These are phyloP conservation scores for Trypanosoma boissoni DNA, from an alignment of 208 protist genomes.

Conservation along the genomic window DNA sequence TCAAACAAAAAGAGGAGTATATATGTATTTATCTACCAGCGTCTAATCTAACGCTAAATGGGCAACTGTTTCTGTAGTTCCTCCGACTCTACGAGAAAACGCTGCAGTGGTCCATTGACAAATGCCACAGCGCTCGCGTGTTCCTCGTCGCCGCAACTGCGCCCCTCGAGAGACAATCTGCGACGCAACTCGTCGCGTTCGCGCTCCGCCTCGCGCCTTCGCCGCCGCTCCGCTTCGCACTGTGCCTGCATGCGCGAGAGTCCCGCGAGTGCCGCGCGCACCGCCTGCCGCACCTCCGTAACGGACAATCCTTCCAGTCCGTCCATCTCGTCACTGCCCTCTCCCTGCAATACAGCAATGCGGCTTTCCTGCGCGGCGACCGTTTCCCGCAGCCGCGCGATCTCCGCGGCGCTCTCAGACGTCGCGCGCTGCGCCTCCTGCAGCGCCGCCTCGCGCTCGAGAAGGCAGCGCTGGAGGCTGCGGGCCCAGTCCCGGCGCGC, in stretches of 20 bases:
- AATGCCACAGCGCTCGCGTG: conserved; percentile 7
- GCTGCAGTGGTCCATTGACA: conserved; percentile 16
- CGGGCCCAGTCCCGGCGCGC: conserved; percentile 7
- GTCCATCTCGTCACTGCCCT: not conserved
- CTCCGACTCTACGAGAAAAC: conserved; percentile 12
- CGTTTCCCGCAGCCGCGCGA: conserved; percentile 17
- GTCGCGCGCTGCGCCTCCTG: conserved; percentile 9
- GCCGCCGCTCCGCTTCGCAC: conserved; percentile 4
- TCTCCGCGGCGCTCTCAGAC: not conserved
- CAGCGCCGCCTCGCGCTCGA: conserved; percentile 14
- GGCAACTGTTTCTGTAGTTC: conserved; percentile 6
- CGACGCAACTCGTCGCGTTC: conserved; percentile 11
- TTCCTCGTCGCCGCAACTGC: not conserved
- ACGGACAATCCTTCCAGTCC: conserved; percentile 18
- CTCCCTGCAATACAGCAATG: conserved; percentile 11
- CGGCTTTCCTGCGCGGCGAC: conserved; percentile 7
- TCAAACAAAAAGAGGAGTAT: not conserved
- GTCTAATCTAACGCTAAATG: not conserved
- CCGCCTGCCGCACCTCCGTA: conserved; percentile 6
- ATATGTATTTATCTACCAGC: conserved; percentile 1
- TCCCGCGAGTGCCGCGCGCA: conserved; percentile 11
- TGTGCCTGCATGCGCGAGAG: conserved; percentile 11
- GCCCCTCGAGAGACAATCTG: not conserved
- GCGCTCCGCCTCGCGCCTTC: conserved; percentile 3
- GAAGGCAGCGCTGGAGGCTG: conserved; percentile 14